Base-by-base conservation (phyloP, 208 protist genomes). In the Blastocrithidia nonstop region DNA sequence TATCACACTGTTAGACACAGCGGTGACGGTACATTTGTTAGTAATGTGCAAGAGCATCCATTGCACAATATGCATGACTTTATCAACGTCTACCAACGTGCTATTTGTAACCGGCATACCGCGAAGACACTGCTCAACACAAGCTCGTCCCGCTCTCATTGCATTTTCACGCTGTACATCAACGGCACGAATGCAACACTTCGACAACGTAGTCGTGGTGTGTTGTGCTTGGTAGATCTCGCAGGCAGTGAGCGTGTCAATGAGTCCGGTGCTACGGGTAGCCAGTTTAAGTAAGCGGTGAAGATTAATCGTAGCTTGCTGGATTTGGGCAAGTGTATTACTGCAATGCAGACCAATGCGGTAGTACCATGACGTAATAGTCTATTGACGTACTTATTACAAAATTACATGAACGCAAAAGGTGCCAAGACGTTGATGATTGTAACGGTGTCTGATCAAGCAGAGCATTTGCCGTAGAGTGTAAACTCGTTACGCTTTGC, bases 181-280 rank as follows among this genome's bases (percentile, higher is more conserved):
- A 50, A 58, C 2, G 83, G 87, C 29, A 52, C 55, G 0, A 92
- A 93, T 47, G 35, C 24, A 0, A 61, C 46, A 1, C 60, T 91
- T 31, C 61, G 71, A 1, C 83, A 91, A 50, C 70, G 68, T 7
- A 93, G 75, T 49, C 61, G 73, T 4, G 79, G 80, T 4, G 61
- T 67, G 19, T 57, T 94, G 22, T 92, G 80, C 56, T 64, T 97
- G 15, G 68, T 96, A 8, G 94, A 97, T 62, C 67, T 97, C 25
- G 94, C 94, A 4, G 94, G 94, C 31, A 95, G 85, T 44, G 94
- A 97, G 61, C 61, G 93, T 19, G 67, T 93, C 29, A 80, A 73
- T 32, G 86, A 94, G 15, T 93, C 84, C 7, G 88, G 87, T 6
- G 84, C 71, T 22, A 71, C 87, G 26, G 91, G 88, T 0, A 59